Evolutionary conservation across 1,284 basidiomycete genomes (phyloP), one percentile per base, ranked within the genome.

Genomic region (Ustilago vetiveriae): DNA sequence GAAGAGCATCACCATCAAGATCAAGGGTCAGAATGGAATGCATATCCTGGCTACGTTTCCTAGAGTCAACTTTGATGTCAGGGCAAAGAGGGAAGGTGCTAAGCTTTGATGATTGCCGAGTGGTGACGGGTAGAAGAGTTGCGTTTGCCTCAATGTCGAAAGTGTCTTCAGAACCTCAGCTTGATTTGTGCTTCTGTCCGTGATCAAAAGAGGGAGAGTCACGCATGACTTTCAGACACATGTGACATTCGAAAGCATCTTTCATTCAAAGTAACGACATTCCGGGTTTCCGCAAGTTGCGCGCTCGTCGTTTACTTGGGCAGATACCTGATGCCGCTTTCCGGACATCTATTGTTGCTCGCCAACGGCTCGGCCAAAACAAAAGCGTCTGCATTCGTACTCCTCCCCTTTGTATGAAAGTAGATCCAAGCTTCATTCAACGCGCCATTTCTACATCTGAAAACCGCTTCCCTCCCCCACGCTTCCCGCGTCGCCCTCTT

Each of bases 361-460:
- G 16, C 48, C 32, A 74, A 16, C 24, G 72, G 72, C 3, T 54
- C 69, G 9, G 33, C 35, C 27, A 39, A 52, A 0, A 55, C 37
- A 38, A 74, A 74, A n/a, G 47, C 41, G 6, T 52, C 37, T 16
- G 60, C 50, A 4, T 0, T 52, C 6, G 55, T 74, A 5, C 36
- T 45, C 3, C 60, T 49, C 0, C 69, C 72, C 1, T 26, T 35
- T 4, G 72, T 74, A 19, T 72, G 52, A 17, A 64, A 67, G 47
- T 64, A 73, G 27, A 59, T 32, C 67, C 67, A 72, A 4, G 54
- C 72, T 23, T 72, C 64, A 37, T 65, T 72, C 14, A 72, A 36
- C 2, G 62, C 57, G 33, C 52, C 52, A n/a, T 44, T 51, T 14
- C 42, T 26, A 44, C 72, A 74, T 7, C 46, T 43, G 52, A 68